Conservation (phyloP, 495 filamentous ascomycete genomes). For the Trichoderma gamsii region DNA sequence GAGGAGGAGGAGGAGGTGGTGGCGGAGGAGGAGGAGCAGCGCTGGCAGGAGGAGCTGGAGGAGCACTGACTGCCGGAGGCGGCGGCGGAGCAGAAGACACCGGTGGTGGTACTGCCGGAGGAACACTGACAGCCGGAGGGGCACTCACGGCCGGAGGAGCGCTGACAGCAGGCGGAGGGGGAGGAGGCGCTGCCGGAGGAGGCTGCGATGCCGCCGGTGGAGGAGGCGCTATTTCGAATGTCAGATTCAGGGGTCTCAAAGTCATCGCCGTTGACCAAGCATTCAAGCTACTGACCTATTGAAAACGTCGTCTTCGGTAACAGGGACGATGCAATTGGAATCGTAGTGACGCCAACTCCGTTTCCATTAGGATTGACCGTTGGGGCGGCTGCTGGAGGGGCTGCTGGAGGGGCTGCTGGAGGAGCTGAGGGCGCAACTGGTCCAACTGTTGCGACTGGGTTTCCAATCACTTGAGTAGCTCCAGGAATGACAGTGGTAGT, state of each 20-base stretch:
- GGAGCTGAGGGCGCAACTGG: neutral
- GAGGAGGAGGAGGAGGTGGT: slow-evolving; percentile 8
- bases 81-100: neutral
- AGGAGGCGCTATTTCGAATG: neutral
- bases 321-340: neutral
- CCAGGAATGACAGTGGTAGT: neutral
- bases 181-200: neutral
- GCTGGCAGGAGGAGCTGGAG: neutral
- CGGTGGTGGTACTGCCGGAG: neutral
- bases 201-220: neutral
- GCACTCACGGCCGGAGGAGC: neutral
- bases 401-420: neutral
- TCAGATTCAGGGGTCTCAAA: neutral
- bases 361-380: slow-evolving; percentile 2
- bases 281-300: neutral
- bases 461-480: neutral
- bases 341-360: slow-evolving; percentile 12
- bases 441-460: neutral
- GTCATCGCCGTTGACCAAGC: neutral
- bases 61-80: neutral
- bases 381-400: neutral
- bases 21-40: slow-evolving; percentile 1
- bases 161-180: neutral
- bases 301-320: neutral
- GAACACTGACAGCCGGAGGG: neutral